Base-by-base conservation (phyloP, 805 yeast species). In the Millerozyma acaciae region DNA sequence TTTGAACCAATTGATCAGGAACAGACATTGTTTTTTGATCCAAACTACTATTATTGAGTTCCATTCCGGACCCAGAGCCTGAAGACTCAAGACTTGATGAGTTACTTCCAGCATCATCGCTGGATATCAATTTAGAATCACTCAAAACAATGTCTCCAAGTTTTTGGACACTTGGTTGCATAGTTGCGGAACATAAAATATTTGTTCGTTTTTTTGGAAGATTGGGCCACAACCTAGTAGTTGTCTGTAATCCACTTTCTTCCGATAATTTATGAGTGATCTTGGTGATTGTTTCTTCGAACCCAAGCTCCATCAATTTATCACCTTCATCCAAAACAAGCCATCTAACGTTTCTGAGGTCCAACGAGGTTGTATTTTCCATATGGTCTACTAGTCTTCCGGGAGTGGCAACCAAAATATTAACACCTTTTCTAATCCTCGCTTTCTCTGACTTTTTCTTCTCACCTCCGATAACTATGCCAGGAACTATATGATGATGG, bases 391-490 rank as follows among this genome's bases (percentile, higher is more conserved):
- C 84, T 27, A 93, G 65, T 48, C 99, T 75, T 40, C 99, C 99
- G 2, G 99, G 99, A 0, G 99, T 93, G 8, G 95, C 97, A 26
- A 93, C 94, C n/a, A 93, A 70, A 21, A 93, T 79, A 57, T 93
- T 93, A 21, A 89, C 95, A 44, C 99, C 99, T 57, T 90, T 90
- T 53, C 99, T 75, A 21, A 93, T 62, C 49, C 99, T 68, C 2
- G 97, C 97, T 70, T 93, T 93, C 58, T 93, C 99, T 2, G 95
- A 76, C 53, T 93, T 94, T 58, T 90, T 90, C 73, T 90, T 89
- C 55, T 93, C 99, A 40, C 99, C 99, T 52, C 99, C 99, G 61
- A 88, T 88, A 16, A 93, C 95, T 25, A 89, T 76, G 24, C 97
- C 96, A 1, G 98, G 97, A 4, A 94, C 98, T 26, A 93, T 73